phyloP scores from a whole-genome alignment of 176 grass and related monocot genomes.

The Zoysia japonica region DNA sequence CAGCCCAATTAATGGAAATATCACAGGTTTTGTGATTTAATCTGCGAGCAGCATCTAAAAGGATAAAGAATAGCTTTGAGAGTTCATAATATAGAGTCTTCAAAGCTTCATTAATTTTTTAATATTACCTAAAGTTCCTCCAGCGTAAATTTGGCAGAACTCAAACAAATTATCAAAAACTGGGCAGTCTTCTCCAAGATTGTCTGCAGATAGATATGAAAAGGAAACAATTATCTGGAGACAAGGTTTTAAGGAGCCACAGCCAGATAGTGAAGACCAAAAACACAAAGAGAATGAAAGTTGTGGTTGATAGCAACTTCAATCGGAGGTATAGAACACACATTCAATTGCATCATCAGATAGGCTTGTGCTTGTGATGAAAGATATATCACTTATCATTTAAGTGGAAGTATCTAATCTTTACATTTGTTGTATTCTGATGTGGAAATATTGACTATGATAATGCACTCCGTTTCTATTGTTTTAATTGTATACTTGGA shows the following conservation, averaged over 20 bases:
- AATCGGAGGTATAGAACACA: not conserved
- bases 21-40: constrained; percentile 86
- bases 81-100: constrained; percentile 7
- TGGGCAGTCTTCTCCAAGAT: constrained; percentile 95
- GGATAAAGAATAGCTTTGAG: constrained; percentile 43
- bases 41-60: constrained; percentile 90
- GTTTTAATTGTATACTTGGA: constrained; percentile 4
- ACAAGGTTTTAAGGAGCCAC: not conserved
- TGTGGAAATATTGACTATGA: constrained; percentile 2
- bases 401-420: constrained; percentile 3
- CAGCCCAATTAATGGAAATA: constrained; percentile 97
- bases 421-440: constrained; percentile 26
- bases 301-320: not conserved
- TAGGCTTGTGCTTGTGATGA: not conserved
- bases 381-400: constrained; percentile 20
- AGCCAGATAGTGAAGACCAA: constrained; percentile 13
- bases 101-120: not conserved
- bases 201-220: constrained; percentile 55
- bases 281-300: not conserved
- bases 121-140: constrained; percentile 94
- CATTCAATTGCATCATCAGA: not conserved
- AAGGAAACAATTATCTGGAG: constrained; percentile 1
- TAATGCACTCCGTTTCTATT: constrained; percentile 16
- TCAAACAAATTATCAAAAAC: constrained; percentile 98
- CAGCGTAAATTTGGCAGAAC: constrained; percentile 97